Evolutionary conservation across 129 eudicot genomes (phyloP).

Genomic region (Chrysanthemum seticuspe): DNA sequence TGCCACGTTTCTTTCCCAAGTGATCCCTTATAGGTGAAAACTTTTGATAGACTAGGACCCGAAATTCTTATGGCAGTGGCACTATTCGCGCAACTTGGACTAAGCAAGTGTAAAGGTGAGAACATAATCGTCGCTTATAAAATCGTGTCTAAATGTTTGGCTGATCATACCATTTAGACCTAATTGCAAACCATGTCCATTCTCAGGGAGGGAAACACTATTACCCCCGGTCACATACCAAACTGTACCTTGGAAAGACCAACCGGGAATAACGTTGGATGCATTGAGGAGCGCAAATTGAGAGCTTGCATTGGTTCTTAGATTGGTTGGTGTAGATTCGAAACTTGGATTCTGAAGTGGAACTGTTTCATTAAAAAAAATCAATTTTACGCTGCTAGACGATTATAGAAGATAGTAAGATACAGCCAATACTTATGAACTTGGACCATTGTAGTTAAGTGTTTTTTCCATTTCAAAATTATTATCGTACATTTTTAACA

Average conservation of each 20-base stretch:
- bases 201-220: constrained; percentile 28
- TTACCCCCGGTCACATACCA: constrained; percentile 31
- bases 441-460: too few species aligned
- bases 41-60: constrained; percentile 20
- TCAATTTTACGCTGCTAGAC: too few species aligned
- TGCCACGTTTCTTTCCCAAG: constrained; percentile 35
- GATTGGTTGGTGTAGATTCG: constrained; percentile 34
- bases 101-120: constrained; percentile 43
- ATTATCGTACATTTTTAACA: too few species aligned
- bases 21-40: constrained; percentile 21
- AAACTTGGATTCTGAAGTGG: constrained; percentile 33
- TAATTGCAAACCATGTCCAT: constrained; percentile 42
- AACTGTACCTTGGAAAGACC: constrained; percentile 37
- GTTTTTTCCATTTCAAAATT: too few species aligned
- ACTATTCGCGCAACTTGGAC: constrained; percentile 20
- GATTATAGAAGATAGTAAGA: too few species aligned
- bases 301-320: constrained; percentile 29
- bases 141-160: constrained; percentile 32
- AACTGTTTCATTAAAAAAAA: constrained; percentile 11
- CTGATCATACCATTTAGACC: constrained; percentile 42
- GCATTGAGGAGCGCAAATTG: constrained; percentile 29
- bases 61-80: constrained; percentile 32
- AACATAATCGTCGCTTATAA: constrained; percentile 20
- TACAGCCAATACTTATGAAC: too few species aligned
- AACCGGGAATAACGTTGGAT: constrained; percentile 35